phyloP scores from a whole-genome alignment of 768 basidiomycete genomes.

The Mrakia gelida region DNA sequence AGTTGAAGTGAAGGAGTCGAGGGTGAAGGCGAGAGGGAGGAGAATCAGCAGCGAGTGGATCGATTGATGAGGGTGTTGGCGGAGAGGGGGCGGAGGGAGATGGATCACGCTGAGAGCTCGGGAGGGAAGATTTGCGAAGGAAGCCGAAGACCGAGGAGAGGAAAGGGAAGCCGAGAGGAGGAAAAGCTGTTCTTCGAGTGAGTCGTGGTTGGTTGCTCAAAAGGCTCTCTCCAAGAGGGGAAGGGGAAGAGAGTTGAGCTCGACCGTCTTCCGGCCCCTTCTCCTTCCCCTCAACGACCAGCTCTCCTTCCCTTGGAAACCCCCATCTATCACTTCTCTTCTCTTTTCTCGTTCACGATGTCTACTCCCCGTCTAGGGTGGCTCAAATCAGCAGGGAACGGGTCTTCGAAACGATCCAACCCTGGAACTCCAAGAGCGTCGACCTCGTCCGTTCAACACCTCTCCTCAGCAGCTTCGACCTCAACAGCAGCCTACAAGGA shows the following conservation, averaged over 20 bases:
- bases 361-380: conserved; percentile 28
- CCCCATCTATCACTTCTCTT: neutral
- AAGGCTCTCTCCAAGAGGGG: no score
- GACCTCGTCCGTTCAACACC: neutral
- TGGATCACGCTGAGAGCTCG: neutral
- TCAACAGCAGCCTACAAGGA: conserved; percentile 9
- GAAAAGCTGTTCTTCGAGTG: no score
- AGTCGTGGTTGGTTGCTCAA: no score
- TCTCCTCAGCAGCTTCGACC: neutral
- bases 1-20: neutral
- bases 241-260: neutral
- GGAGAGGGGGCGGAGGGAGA: neutral
- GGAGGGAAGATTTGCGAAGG: neutral
- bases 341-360: neutral
- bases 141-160: no score
- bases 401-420: neutral
- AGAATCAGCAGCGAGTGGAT: neutral
- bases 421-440: neutral
- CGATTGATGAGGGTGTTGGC: neutral
- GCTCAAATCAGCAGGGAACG: conserved; percentile 15
- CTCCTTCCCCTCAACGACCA: no score
- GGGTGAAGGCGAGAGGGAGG: neutral
- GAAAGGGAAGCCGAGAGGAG: no score
- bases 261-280: no score
- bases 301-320: neutral